Evolutionary conservation across 192 early-diverging fungal genomes (phyloP).

Genomic region (Entomortierella parvispora): DNA sequence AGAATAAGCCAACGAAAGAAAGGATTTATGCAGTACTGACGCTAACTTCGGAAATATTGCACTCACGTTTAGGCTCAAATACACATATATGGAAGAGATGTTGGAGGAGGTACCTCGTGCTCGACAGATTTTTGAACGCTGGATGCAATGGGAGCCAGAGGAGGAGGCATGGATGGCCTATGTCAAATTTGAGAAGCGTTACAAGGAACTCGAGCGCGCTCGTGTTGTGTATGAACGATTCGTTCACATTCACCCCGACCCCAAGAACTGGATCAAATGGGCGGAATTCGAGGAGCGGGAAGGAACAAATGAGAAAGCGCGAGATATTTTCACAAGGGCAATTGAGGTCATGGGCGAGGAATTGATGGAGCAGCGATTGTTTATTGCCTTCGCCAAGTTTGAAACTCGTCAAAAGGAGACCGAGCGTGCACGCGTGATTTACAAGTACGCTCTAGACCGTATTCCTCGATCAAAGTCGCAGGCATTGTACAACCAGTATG

Average conservation of each 20-base stretch:
- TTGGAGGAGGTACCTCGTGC: constrained; percentile 90
- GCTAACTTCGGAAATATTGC: too few relatives aligned
- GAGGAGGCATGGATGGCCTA: constrained; percentile 95
- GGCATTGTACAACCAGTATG: constrained; percentile 93
- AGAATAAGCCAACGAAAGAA: too few relatives aligned
- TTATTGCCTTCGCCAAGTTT: constrained; percentile 97
- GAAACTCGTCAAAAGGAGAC: constrained; percentile 89
- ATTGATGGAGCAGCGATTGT: constrained; percentile 92
- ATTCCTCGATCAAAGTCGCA: constrained; percentile 85
- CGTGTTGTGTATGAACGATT: constrained; percentile 86
- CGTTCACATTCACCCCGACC: constrained; percentile 88
- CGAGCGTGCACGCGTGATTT: constrained; percentile 95
- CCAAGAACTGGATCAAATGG: constrained; percentile 97
- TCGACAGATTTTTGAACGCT: constrained; percentile 95
- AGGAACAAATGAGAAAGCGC: constrained; percentile 75
- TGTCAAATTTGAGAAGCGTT: constrained; percentile 92
- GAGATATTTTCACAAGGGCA: constrained; percentile 90
- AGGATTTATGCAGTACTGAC: too few relatives aligned
- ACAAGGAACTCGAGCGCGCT: constrained; percentile 85
- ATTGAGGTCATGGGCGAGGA: constrained; percentile 90
- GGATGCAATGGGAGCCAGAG: constrained; percentile 99
- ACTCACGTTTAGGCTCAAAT: constrained; percentile 95
- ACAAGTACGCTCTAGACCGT: constrained; percentile 92
- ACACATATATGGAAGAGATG: constrained; percentile 98
- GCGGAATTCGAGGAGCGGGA: constrained; percentile 93